Base-by-base conservation (phyloP, 441 rosid species). In the Viola pubescens region DNA sequence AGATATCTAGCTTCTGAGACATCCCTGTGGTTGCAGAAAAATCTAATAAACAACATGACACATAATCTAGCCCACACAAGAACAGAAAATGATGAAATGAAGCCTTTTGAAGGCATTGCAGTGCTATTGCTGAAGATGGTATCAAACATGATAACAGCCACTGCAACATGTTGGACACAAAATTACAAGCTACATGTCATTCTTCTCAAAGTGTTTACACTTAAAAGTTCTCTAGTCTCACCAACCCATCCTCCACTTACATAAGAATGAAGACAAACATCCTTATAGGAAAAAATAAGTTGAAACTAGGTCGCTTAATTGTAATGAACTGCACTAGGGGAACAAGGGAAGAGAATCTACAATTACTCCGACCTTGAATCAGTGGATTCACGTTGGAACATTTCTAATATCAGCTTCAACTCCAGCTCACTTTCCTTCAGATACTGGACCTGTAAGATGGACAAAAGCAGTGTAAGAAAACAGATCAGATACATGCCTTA, bases 381-480 rank as follows among this genome's bases (percentile, higher is more conserved):
- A 64, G 77, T 74, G 52, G 80, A 84, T 75, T 91, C 99, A 10
- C 83, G 94, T 70, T 78, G 82, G 71, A 78, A 85, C 99, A 91
- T 91, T 64, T 87, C 94, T 69, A 83, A 62, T 77, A 94, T 79
- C 73, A 89, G 73, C 74, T 82, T 83, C 80, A 89, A 79, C 83
- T 91, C 99, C 71, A 61, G 51, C 50, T 79, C 82, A 73, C 86
- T 77, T 65, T 79, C 83, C 58, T 76, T 80, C 67, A 87, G 71
- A 80, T 84, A 91, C 70, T 71, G 80, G 52, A 83, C 89, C 99
- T 94, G 79, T 65, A 81, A 58, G 52, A 26, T 26, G 3, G 34
- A 26, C 34, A 26, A 26, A 26, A 26, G 34, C 2, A 2, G 34
- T 2, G 34, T 26, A 26, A 26, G 34, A 7, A 58, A 62, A 14